Evolutionary conservation across 352 stramenopile genomes (phyloP), one percentile per base, ranked within the genome.

Genomic region (Phytophthora pseudosyringae): DNA sequence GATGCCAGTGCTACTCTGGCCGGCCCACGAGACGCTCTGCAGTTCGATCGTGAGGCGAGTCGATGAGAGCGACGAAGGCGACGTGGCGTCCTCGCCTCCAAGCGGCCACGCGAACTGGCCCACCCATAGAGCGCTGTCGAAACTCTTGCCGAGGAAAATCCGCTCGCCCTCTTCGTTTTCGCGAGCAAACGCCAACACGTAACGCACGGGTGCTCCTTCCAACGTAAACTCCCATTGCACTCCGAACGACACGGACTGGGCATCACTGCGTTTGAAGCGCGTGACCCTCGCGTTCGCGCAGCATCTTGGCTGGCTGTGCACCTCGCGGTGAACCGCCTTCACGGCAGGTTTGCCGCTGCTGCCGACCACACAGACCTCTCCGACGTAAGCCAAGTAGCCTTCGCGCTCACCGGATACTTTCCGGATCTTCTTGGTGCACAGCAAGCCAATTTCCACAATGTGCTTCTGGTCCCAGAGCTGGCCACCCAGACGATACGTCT

Each of bases 391-490:
- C 21, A 73, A 40, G 43, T 75, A 79, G 13, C 59, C 48, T 48
- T 69, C 54, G 7, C 50, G 67, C n/a, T 69, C 59, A 16, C 58
- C 51, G 10, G 67, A 50, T 10, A 47, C 55, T 63, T 50, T 66
- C 25, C 51, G 36, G 7, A 55, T 39, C 18, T 71, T 76, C 47
- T 69, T 76, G 25, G 67, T 75, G 45, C 73, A 79, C 16, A 81
- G 44, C 11, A 81, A 35, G 6, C 73, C 73, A 16, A 81, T 68
- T 28, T 81, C 73, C 15, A 81, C 70, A 52, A 81, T 75, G 53
- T 81, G 73, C 36, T 79, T 79, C 28, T 73, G 58, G 25, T 79
- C 70, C 70, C 70, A 81, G n/a, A 79, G 39, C 48, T 79, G 73
- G 2, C 73, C 63, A 16, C 70, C 70, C 25, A 81, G 36, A 25